Evolutionary conservation across 345 rosid species (phyloP), one percentile per base, ranked within the genome.

Genomic region (Rhizophora apiculata): DNA sequence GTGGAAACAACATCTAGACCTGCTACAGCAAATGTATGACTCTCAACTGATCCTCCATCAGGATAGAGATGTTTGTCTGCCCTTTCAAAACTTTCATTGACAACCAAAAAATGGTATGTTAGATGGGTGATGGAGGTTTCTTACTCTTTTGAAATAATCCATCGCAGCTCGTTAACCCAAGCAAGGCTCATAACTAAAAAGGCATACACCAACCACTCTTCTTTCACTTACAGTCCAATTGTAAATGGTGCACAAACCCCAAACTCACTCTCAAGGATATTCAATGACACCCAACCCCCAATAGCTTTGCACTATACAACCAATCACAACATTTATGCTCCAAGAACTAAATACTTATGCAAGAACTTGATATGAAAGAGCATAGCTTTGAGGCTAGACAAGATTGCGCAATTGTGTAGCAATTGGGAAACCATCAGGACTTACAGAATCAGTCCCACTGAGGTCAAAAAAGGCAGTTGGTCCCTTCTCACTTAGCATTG

Each of bases 401-500:
- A 60, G 29, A 51, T 43, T 27, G 11, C 26, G 19, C 34, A 3
- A 26, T 43, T 30, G 36, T 46, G 43, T 31, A 31, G 46, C 61
- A 59, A 46, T 26, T 6, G n/a, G 11, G 63, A 72, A 27, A 32
- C 67, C 27, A 43, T 18, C 72, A 39, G 21, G 61, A 85, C 98
- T 89, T 85, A 94, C 98, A 79, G 96, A 91, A 73, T 91, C 93
- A 84, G 71, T 84, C 67, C 97, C 93, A 34, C 82, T 89, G 77
- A 91, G 89, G 77, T 91, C 97, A 82, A 91, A 93, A 83, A 91
- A 93, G 55, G 94, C 87, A 72, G 97, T 85, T 49, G 98, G 98
- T 43, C 98, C 98, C 83, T 87, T 91, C 91, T 89, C 98, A 82
- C 89, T 93, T 53, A 93, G 84, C 98, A 93, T 93, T 52, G 98